These are phyloP conservation scores for Dendrostoma leiphaemia DNA, from an alignment of 2,329 filamentous ascomycete species.

Conservation along the genomic window DNA sequence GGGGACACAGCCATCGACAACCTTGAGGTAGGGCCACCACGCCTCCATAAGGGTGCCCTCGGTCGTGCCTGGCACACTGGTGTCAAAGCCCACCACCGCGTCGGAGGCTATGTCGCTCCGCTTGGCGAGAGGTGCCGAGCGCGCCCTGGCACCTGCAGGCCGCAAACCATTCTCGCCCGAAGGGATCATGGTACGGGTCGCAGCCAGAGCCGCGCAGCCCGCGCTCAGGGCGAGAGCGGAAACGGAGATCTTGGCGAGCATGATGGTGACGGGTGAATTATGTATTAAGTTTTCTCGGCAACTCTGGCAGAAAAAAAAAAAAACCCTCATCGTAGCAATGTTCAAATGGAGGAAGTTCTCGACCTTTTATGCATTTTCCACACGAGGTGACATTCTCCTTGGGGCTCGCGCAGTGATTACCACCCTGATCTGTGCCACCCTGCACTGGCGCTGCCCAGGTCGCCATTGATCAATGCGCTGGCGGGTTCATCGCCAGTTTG, in stretches of 20 bases:
- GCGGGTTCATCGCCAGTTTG: background rate
- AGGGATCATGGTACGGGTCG: background rate
- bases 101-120: slow-evolving; percentile 29
- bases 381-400: background rate
- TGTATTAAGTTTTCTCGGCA: background rate
- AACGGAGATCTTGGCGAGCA: background rate
- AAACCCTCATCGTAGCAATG: too few relatives aligned
- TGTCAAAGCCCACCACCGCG: slow-evolving; percentile 48
- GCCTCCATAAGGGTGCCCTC: slow-evolving; percentile 48
- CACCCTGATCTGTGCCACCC: background rate
- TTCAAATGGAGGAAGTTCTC: background rate
- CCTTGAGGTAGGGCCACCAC: slow-evolving; percentile 55
- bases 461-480: background rate
- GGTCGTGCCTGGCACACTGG: slow-evolving; percentile 47
- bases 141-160: background rate
- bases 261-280: background rate
- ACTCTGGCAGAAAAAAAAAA: background rate
- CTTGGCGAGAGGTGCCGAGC: slow-evolving; percentile 13
- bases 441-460: background rate
- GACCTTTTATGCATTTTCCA: background rate
- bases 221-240: background rate
- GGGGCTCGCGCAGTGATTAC: too few relatives aligned
- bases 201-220: slow-evolving; percentile 2
- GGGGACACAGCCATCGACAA: slow-evolving; percentile 60
- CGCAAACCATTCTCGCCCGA: slow-evolving; percentile 1